Base-by-base conservation (phyloP, 805 yeast genomes). In the Wickerhamomyces ciferrii region DNA sequence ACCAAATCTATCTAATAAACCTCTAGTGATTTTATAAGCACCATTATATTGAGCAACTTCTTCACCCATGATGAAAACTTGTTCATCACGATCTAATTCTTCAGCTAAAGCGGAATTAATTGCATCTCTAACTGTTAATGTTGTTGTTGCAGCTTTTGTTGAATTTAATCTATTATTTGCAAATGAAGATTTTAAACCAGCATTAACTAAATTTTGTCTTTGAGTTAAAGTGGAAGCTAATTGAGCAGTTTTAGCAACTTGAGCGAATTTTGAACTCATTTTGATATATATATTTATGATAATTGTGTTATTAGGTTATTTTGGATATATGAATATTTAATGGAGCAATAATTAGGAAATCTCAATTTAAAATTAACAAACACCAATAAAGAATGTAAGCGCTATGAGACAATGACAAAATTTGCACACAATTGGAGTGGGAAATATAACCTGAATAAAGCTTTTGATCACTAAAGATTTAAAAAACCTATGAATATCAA, bases 21-120 rank as follows among this genome's bases (percentile, higher is more conserved):
- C 99, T 66, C 96, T 84, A 53, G 98, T 86, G 53, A 94, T 85
- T 76, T 94, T 94, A 76, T 94, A 94, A 50, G 99, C 99, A 75
- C 99, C 99, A 67, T 94, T 91, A 74, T 94, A 94, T 70, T 92
- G 98, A 40, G 96, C 99, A 55, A 94, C 99, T 72, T 94, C 99
- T 75, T 94, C 99, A 70, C 99, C 99, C 80, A 94, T 87, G 59
- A 94, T 70, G 76, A 89, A 94, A 40, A 94, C 98, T 57, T 80
- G 84, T 56, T 89, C 94, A 67, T 94, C 97, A 58, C 92, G 80
- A 74, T 92, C 98, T 75, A 94, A 78, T 73, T 94, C 99, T 74
- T 94, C 99, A 48, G 96, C 96, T 70, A 94, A 76, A 27, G 97
- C 99, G 53, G 83, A 73, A 76, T 94, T 94, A 59, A 94, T 74